Evolutionary conservation across 2,329 filamentous ascomycete species (phyloP).

Genomic region (Trichoderma atrobrunneum): DNA sequence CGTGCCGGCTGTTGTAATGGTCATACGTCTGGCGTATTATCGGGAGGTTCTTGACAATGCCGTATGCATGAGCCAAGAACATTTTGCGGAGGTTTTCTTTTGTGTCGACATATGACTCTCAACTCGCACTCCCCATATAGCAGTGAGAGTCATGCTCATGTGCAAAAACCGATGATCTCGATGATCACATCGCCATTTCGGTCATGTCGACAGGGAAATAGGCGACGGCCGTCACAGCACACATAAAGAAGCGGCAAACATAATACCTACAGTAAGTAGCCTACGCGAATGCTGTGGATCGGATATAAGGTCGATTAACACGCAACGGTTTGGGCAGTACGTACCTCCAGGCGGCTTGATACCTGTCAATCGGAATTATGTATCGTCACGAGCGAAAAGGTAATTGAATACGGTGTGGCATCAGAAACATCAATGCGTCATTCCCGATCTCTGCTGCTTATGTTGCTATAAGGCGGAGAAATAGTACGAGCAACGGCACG

Average conservation of each 20-base stretch:
- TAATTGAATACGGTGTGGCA: neutral
- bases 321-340: neutral
- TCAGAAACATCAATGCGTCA: neutral
- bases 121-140: neutral
- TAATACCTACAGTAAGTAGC: neutral
- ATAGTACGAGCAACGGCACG: neutral
- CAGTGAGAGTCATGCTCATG: neutral
- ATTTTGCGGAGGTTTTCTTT: neutral
- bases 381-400: neutral
- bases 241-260: neutral
- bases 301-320: neutral
- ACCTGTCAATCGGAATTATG: neutral
- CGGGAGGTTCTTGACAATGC: neutral
- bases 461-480: neutral
- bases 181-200: neutral
- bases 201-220: neutral
- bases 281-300: neutral
- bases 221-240: neutral
- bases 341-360: neutral
- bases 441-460: neutral
- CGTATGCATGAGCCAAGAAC: neutral
- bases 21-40: neutral
- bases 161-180: neutral
- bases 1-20: neutral
- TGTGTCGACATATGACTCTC: neutral